These are phyloP conservation scores for Moesziomyces sp. DNA, from an alignment of 1,284 basidiomycete species.

Conservation along the genomic window DNA sequence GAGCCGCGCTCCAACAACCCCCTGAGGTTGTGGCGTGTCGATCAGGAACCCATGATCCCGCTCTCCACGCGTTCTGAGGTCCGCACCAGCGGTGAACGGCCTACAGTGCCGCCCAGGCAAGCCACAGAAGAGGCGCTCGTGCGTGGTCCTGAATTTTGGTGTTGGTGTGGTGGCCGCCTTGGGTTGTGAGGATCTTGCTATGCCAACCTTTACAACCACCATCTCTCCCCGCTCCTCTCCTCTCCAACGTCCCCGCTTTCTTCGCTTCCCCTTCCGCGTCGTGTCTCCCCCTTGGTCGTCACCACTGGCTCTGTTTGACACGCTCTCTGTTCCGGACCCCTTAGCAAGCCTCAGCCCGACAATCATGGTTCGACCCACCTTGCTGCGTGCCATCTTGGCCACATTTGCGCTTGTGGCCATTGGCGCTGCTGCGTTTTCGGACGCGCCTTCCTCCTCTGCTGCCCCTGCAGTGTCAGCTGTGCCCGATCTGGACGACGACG, in stretches of 20 bases:
- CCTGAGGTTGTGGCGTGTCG: slow-evolving; percentile 12
- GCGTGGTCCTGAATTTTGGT: no score
- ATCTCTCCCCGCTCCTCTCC: slow-evolving; percentile 4
- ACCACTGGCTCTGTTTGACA: not conserved
- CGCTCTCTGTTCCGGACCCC: slow-evolving; percentile 9
- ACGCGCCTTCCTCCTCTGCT: slow-evolving; percentile 1
- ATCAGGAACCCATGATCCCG: slow-evolving; percentile 11
- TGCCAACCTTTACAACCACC: slow-evolving; percentile 1
- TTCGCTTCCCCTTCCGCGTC: not conserved
- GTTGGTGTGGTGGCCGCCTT: no score
- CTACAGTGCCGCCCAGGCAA: no score
- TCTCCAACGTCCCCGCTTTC: not conserved
- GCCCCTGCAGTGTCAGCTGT: not conserved
- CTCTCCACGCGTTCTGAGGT: not conserved
- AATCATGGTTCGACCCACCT: slow-evolving; percentile 24
- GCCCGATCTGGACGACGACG: slow-evolving; percentile 44
- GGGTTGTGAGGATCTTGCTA: no score
- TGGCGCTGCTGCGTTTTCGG: slow-evolving; percentile 7
- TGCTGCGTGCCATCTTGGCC: slow-evolving; percentile 28
- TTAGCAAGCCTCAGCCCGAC: not conserved
- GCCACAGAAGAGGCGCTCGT: no score
- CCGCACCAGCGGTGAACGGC: not conserved
- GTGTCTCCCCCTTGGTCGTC: not conserved
- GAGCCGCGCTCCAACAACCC: no score
- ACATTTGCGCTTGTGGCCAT: slow-evolving; percentile 18